Evolutionary conservation across 305 asterid species (phyloP).

Genomic region (Fraxinus albicans): DNA sequence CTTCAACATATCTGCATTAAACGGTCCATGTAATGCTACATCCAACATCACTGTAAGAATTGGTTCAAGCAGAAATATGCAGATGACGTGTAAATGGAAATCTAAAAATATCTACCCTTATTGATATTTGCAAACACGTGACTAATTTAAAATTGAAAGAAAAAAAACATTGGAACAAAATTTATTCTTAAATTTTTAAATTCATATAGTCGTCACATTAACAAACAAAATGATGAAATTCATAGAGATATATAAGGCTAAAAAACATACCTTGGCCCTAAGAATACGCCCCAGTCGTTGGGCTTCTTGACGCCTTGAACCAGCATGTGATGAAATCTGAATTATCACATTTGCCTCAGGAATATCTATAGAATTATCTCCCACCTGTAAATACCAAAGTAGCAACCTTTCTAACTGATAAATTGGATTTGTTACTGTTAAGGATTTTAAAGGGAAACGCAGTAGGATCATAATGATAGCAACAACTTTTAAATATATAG

Average conservation of each 20-base stretch:
- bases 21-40: background rate
- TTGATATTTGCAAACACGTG: background rate
- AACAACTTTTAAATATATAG: background rate
- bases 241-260: constrained; percentile 3
- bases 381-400: constrained; percentile 57
- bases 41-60: background rate
- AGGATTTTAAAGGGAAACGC: constrained; percentile 2
- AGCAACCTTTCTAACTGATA: constrained; percentile 1
- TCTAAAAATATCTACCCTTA: background rate
- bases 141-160: background rate
- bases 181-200: background rate
- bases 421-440: background rate
- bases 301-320: constrained; percentile 99
- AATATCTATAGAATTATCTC: constrained; percentile 98
- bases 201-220: background rate
- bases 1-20: background rate
- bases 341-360: constrained; percentile 98
- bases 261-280: constrained; percentile 80
- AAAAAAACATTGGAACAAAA: background rate
- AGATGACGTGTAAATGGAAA: background rate
- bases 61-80: background rate
- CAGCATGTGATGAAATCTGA: constrained; percentile 99
- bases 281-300: constrained; percentile 99
- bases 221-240: constrained; percentile 5
- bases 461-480: background rate